Percentiles rank a stretch among this genome's conserved stretches.
phyloP scores from a whole-genome alignment of 2,329 filamentous ascomycete species.

The Ophiostoma ulmi region DNA sequence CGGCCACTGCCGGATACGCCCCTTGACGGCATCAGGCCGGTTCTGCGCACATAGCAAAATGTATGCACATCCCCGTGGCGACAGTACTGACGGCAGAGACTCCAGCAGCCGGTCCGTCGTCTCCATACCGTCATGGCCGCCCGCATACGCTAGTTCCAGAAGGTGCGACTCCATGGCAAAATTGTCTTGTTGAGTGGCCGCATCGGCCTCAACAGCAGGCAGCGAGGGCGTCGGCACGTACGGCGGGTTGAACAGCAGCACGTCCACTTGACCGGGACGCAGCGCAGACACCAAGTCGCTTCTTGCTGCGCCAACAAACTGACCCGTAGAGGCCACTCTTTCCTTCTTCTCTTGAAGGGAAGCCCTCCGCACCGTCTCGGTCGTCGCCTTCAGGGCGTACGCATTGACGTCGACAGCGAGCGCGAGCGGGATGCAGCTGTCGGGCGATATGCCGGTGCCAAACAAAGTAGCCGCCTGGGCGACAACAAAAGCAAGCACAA shows the following conservation, averaged over 20 bases:
- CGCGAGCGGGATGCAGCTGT: slow-evolving; percentile 52
- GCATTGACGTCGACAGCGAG: slow-evolving; percentile 79
- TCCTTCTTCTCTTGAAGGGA: slow-evolving; percentile 29
- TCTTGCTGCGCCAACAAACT: slow-evolving; percentile 61
- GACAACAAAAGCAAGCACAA: slow-evolving; percentile 83
- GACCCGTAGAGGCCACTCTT: slow-evolving; percentile 24
- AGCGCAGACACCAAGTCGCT: slow-evolving; percentile 66
- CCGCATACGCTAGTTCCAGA: slow-evolving; percentile 80
- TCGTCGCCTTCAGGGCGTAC: slow-evolving; percentile 73
- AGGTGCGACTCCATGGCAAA: slow-evolving; percentile 82
- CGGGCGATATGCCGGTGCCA: slow-evolving; percentile 46
- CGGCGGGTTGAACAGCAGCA: slow-evolving; percentile 93
- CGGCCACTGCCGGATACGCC: slow-evolving; percentile 30
- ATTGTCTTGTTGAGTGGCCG: slow-evolving; percentile 24
- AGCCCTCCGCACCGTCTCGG: slow-evolving; percentile 58
- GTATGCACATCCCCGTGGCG: slow-evolving; percentile 72
- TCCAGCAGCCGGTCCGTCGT: slow-evolving; percentile 75
- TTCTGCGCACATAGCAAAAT: slow-evolving; percentile 88
- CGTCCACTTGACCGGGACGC: slow-evolving; percentile 59
- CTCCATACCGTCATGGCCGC: slow-evolving; percentile 88
- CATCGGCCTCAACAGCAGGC: slow-evolving; percentile 44
- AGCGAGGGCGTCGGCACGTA: slow-evolving; percentile 84
- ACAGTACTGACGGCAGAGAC: slow-evolving; percentile 60
- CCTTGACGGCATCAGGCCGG: slow-evolving; percentile 54
- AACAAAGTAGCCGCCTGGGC: slow-evolving; percentile 71